Base-by-base conservation (phyloP, 495 filamentous ascomycete genomes). In the Podospora appendiculata region DNA sequence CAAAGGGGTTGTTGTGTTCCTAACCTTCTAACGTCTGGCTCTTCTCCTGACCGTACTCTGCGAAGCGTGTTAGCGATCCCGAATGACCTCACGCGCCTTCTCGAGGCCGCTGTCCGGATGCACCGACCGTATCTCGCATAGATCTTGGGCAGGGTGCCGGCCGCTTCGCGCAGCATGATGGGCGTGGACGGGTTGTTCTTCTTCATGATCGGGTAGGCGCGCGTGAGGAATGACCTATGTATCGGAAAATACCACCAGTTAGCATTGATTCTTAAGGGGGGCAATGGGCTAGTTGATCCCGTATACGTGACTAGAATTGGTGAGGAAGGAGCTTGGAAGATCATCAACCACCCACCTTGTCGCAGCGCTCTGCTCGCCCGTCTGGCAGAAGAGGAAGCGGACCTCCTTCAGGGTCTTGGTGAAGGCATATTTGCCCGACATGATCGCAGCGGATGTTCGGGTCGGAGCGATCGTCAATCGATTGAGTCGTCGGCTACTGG, bases 171-270 rank as follows among this genome's bases (percentile, higher is more conserved):
- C 47, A 98, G 80, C 77, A 98, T 73, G 70, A 98, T 97, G 45
- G 93, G 93, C 41, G 81, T 95, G 68, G 89, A 73, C 9, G 93
- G 93, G 74, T 98, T 97, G 77, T 93, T 85, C 80, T 95, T 94
- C 82, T 98, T 98, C 92, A 98, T 97, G 59, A 88, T 91, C 6
- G 93, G 94, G 72, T 98, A 98, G 50, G 91, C 88, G 68, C 87
- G 82, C 53, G 84, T 83, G 46, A 98, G 76, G 78, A 98, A 98
- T 11, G 86, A 81, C 69, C 93, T 98, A 63, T 41, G 45, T 13
- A 25, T 25, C 25, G 12, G 32, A 8, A 35, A 11, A 17, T 35
- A 12, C n/a, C 13, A 40, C 8, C n/a, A 18, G 10, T 3, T 8
- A 19, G 11, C 10, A 10, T 4, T 3, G 16, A 33, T 36, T 46